Percentiles rank a stretch among this genome's conserved stretches.
Evolutionary conservation across 1,139 yeast genomes (phyloP).

Genomic region (Suhomyces bolitotheri): DNA sequence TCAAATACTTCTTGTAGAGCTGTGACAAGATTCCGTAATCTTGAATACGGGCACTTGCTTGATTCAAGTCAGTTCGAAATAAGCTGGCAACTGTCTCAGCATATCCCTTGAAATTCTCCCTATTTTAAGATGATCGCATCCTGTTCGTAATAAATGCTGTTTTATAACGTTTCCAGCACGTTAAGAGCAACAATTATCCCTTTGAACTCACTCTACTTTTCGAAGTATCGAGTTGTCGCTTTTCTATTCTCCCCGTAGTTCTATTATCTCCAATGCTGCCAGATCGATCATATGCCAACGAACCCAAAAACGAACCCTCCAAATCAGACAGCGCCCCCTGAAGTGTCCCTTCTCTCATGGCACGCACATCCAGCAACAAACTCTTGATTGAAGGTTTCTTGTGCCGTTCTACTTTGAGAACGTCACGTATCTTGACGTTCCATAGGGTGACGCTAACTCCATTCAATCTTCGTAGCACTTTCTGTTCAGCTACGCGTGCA

Average conservation of each 20-base stretch:
- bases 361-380: conserved; percentile 32
- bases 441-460: conserved; percentile 45
- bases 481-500: conserved; percentile 26
- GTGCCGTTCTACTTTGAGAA: conserved; percentile 46
- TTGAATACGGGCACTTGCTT: too few relatives aligned
- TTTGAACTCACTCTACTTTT: neutral
- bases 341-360: conserved; percentile 12
- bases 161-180: too few relatives aligned
- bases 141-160: too few relatives aligned
- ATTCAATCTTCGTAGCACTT: conserved; percentile 38
- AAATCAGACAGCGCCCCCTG: conserved; percentile 5
- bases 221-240: neutral
- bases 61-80: too few relatives aligned
- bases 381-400: conserved; percentile 32
- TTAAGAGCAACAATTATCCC: too few relatives aligned
- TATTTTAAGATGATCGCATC: too few relatives aligned
- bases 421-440: conserved; percentile 39
- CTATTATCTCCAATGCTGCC: neutral
- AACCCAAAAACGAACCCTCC: conserved; percentile 8
- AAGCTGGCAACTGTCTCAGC: too few relatives aligned
- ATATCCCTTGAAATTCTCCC: too few relatives aligned
- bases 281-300: conserved; percentile 2
- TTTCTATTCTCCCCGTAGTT: conserved; percentile 1
- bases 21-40: too few relatives aligned
- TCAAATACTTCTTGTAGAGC: too few relatives aligned